Conservation (phyloP, 495 filamentous ascomycete genomes). For the Talaromyces nanjingensis region DNA sequence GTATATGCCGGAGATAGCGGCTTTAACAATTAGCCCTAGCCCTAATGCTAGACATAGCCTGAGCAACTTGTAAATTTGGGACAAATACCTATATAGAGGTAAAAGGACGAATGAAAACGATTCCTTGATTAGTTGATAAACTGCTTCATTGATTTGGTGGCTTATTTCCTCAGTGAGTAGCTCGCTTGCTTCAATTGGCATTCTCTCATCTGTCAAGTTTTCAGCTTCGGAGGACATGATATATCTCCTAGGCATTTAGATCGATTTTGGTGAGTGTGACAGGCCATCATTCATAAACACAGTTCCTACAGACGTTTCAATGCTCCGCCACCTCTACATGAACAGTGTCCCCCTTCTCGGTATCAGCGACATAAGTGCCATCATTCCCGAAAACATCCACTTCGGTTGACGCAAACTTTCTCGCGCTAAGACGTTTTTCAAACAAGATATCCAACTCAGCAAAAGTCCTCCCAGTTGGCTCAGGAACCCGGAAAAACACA, state of each 20-base stretch:
- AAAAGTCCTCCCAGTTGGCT: slow-evolving; percentile 51
- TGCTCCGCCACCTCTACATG: not conserved
- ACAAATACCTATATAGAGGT: not conserved
- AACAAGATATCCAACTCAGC: slow-evolving; percentile 57
- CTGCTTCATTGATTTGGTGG: no score
- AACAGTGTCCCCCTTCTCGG: slow-evolving; percentile 38
- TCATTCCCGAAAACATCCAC: slow-evolving; percentile 27
- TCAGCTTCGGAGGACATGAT: no score
- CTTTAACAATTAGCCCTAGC: not conserved
- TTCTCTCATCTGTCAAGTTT: no score
- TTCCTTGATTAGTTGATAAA: no score
- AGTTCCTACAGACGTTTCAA: not conserved
- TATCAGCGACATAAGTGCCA: slow-evolving; percentile 14
- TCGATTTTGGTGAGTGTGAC: no score
- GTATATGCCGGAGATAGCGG: not conserved
- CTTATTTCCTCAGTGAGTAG: no score
- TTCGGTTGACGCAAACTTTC: slow-evolving; percentile 46
- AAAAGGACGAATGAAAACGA: no score
- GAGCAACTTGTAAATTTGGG: no score
- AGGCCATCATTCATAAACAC: no score
- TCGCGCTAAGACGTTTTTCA: slow-evolving; percentile 41
- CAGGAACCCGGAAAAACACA: slow-evolving; percentile 35
- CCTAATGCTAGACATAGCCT: not conserved
- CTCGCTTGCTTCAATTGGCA: no score
- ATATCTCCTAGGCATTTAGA: no score